phyloP scores from a whole-genome alignment of 1,284 basidiomycete genomes.

The Malassezia sp. region DNA sequence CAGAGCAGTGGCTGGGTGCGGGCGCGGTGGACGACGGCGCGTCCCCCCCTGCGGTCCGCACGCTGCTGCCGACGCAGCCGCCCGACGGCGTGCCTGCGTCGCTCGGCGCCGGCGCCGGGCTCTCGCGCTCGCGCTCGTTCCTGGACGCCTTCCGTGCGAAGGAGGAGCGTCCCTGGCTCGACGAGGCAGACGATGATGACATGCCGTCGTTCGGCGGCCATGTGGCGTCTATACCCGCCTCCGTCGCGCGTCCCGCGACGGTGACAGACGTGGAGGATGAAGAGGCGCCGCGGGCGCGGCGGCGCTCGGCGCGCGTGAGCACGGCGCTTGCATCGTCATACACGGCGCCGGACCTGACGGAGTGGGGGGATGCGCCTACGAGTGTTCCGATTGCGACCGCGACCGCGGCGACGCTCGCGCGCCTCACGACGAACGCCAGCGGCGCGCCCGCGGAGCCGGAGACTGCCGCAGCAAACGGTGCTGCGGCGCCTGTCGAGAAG shows the following conservation, averaged over 20 bases:
- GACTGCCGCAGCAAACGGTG: neutral
- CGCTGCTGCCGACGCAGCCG: too few relatives aligned
- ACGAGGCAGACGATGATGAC: conserved; percentile 1
- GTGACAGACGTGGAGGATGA: conserved; percentile 7
- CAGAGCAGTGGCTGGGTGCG: too few relatives aligned
- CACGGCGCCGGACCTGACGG: too few relatives aligned
- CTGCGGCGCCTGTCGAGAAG: conserved; percentile 1
- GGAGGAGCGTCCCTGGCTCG: neutral
- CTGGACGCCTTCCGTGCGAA: conserved; percentile 1
- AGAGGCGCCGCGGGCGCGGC: conserved; percentile 1
- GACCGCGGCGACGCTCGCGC: conserved; percentile 8
- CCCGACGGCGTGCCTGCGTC: too few relatives aligned
- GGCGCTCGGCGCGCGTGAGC: conserved; percentile 1
- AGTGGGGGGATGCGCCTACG: too few relatives aligned
- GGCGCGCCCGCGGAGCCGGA: neutral
- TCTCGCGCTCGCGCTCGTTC: conserved; percentile 7
- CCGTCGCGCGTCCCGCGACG: conserved; percentile 1
- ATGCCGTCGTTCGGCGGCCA: too few relatives aligned
- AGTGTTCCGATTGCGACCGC: conserved; percentile 8
- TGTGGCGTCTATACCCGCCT: neutral
- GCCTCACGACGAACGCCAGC: conserved; percentile 6
- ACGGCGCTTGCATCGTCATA: too few relatives aligned
- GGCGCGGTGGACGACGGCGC: too few relatives aligned
- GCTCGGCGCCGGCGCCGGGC: too few relatives aligned
- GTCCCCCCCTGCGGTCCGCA: too few relatives aligned